Evolutionary conservation across 768 basidiomycete species (phyloP), one percentile per base, ranked within the genome.

Genomic region (Rhodotorula sphaerocarpa): DNA sequence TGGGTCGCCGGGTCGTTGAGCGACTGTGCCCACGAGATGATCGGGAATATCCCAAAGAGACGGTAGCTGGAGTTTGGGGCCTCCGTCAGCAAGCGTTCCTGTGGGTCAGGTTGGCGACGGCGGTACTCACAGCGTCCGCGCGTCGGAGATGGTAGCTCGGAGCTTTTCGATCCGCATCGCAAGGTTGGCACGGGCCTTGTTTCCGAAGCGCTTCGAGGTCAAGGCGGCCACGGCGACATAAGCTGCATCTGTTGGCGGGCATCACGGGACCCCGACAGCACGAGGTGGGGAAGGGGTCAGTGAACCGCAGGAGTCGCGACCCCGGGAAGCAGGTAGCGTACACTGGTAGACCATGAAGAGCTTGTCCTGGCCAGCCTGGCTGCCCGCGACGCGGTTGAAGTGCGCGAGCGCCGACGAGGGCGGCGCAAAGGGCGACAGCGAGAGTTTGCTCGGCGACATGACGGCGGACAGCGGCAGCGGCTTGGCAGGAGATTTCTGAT

Each of bases 11-110:
- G 59, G 50, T 60, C 56, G 55, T 71, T 65, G 31, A 71, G 61
- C 30, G 65, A 65, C 53, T 64, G 66, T 6, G 66, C 57, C 70
- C 70, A 71, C 7, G 43, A 15, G 45, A 71, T 53, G 33, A 71
- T 71, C n/a, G 70, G 68, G 52, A 70, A 66, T 21, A 70, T 31
- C 2, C 70, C 70, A n/a, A 67, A 61, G 50, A 71, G 61, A 23
- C 70, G 67, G 41, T 67, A 67, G 18, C 66, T 67, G 42, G 14
- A 7, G 4, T 7, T 1, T 12, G 15, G 9, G 1, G 14, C 0
- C 12, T 28, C 20, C 34, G 31, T 44, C 20, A 52, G 50, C 41
- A 4, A 2, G 15, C 18, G 11, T 7, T 6, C 3, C 23, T 1
- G 2, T n/a, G n/a, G 11, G 27, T 14, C n/a, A 10, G 28, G 16